Conservation (phyloP, 352 stramenopile genomes). For the Phytophthora macrochlamydospora region DNA sequence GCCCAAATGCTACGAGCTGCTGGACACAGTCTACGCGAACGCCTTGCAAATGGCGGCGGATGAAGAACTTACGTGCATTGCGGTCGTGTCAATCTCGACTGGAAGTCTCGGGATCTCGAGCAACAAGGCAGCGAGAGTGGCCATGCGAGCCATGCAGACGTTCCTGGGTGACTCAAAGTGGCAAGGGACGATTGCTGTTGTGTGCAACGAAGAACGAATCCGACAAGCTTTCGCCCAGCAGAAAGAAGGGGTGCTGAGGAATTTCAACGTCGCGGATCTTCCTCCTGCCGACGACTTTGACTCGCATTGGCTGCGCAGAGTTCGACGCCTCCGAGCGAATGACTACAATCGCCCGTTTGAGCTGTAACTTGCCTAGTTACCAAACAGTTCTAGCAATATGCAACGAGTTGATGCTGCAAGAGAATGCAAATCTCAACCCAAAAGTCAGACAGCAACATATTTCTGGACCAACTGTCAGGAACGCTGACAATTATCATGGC, state of each 20-base stretch:
- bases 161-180: slow-evolving; percentile 45
- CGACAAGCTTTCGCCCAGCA: slow-evolving; percentile 28
- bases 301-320: not conserved
- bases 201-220: slow-evolving; percentile 38
- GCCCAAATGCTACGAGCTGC: slow-evolving; percentile 30
- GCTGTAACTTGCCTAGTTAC: not conserved
- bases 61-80: slow-evolving; percentile 39
- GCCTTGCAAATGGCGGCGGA: slow-evolving; percentile 24
- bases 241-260: slow-evolving; percentile 20
- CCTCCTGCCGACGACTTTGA: slow-evolving; percentile 8
- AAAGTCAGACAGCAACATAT: no score
- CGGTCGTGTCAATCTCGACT: slow-evolving; percentile 52
- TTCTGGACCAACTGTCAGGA: no score
- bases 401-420: no score
- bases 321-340: not conserved
- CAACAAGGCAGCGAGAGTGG: slow-evolving; percentile 28
- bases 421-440: not conserved
- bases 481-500: no score
- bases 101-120: slow-evolving; percentile 43
- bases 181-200: slow-evolving; percentile 39
- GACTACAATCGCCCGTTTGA: not conserved
- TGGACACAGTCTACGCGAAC: slow-evolving; percentile 38
- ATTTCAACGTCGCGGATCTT: slow-evolving; percentile 32
- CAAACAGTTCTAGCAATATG: no score
- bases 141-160: slow-evolving; percentile 37